These are phyloP conservation scores for Fusarium sarcochroum DNA, from an alignment of 2,329 filamentous ascomycete species.

Conservation along the genomic window DNA sequence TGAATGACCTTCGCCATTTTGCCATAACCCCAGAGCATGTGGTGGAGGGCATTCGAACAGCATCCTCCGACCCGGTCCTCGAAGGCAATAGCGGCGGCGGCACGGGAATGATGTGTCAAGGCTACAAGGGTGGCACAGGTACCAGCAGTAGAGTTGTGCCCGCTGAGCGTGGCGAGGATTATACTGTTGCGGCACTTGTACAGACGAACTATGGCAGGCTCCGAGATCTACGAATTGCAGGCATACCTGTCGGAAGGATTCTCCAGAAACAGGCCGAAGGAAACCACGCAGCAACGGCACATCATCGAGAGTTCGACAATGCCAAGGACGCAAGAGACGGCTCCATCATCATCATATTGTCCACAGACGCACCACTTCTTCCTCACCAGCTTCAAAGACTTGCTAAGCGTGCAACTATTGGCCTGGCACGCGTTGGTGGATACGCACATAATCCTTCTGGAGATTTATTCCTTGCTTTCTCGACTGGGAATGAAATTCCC, in stretches of 20 bases:
- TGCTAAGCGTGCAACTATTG: conserved; percentile 71
- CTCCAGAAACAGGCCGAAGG: conserved; percentile 59
- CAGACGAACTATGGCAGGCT: conserved; percentile 74
- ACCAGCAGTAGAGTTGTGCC: conserved; percentile 65
- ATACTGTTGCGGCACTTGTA: conserved; percentile 71
- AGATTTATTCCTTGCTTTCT: conserved; percentile 75
- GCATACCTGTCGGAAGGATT: conserved; percentile 71
- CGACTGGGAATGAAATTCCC: conserved; percentile 65
- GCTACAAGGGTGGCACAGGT: conserved; percentile 75
- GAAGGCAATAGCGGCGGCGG: conserved; percentile 75
- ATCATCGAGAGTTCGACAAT: conserved; percentile 15
- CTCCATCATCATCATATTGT: conserved; percentile 71
- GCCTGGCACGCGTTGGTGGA: conserved; percentile 70
- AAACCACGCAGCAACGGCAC: conserved; percentile 29
- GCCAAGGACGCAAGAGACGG: conserved; percentile 69
- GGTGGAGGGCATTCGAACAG: conserved; percentile 64
- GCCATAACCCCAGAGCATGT: conserved; percentile 67
- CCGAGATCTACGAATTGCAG: conserved; percentile 68
- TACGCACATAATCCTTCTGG: conserved; percentile 72
- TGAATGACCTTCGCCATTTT: conserved; percentile 70
- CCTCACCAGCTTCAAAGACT: conserved; percentile 69
- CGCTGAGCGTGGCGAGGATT: conserved; percentile 51
- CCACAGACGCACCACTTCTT: conserved; percentile 73
- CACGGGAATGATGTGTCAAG: conserved; percentile 74
- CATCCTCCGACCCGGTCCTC: conserved; percentile 62